A percentile compares a stretch with the other conserved stretches of the same genome.
Conservation (phyloP, 2,329 filamentous ascomycete genomes). For the Sclerotinia glacialis region DNA sequence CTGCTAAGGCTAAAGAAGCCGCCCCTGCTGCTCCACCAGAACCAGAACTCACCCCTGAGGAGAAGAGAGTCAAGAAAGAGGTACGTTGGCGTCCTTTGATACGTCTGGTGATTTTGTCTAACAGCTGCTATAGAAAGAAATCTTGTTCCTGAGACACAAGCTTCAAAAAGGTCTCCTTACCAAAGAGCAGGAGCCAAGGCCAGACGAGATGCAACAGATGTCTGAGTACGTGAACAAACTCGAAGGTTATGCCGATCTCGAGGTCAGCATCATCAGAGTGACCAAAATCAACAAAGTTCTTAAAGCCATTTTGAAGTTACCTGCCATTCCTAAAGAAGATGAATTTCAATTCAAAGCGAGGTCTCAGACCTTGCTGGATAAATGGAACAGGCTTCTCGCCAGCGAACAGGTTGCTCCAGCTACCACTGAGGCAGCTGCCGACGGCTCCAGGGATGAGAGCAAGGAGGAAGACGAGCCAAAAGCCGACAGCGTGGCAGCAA, state of each 20-base stretch:
- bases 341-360: constrained; percentile 87
- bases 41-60: constrained; percentile 56
- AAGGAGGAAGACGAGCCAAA: constrained; percentile 41
- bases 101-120: constrained; percentile 33
- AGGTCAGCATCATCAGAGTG: constrained; percentile 79
- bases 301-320: constrained; percentile 85
- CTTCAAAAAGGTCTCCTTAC: constrained; percentile 92
- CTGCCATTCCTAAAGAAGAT: constrained; percentile 78
- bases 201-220: constrained; percentile 78
- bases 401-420: constrained; percentile 49
- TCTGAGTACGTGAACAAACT: constrained; percentile 76
- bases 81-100: constrained; percentile 41
- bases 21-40: constrained; percentile 53
- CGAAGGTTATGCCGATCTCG: constrained; percentile 76
- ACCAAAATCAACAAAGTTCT: constrained; percentile 99
- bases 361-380: constrained; percentile 73
- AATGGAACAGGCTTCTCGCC: constrained; percentile 84
- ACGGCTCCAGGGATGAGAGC: constrained; percentile 40
- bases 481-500: constrained; percentile 33
- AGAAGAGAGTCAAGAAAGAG: constrained; percentile 58
- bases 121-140: constrained; percentile 57
- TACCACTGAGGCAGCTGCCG: constrained; percentile 35
- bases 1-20: constrained; percentile 54
- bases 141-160: constrained; percentile 91
- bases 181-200: constrained; percentile 79